Percentiles rank a stretch among this genome's conserved stretches.
phyloP scores from a whole-genome alignment of 768 basidiomycete species.

The Piloderma croceum region DNA sequence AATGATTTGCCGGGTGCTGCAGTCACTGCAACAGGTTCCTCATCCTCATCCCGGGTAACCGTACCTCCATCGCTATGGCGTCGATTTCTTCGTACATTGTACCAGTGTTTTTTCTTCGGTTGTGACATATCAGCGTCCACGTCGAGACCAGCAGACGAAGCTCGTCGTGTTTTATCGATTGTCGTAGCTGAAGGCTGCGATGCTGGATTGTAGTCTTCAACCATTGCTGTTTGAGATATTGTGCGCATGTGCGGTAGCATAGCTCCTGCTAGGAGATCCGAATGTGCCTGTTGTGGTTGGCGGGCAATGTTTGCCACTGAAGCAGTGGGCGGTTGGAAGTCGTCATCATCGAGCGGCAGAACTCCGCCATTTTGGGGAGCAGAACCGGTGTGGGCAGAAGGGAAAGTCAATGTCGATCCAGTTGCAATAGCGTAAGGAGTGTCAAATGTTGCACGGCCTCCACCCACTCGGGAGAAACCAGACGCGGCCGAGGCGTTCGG shows the following conservation, averaged over 20 bases:
- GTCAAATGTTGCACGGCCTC: conserved; percentile 82
- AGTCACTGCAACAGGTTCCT: conserved; percentile 26
- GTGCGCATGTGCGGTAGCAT: conserved; percentile 69
- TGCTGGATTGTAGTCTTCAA: conserved; percentile 44
- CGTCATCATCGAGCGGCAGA: conserved; percentile 33
- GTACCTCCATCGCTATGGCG: conserved; percentile 52
- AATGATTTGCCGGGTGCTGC: conserved; percentile 50
- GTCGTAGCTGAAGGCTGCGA: conserved; percentile 1
- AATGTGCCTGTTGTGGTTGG: conserved; percentile 27
- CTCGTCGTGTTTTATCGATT: conserved; percentile 11
- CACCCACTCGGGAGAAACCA: conserved; percentile 83
- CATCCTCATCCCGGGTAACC: conserved; percentile 12
- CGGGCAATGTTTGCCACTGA: conserved; percentile 43
- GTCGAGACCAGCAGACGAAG: conserved; percentile 25
- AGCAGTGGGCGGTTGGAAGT: conserved; percentile 46
- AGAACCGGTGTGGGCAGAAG: conserved; percentile 39
- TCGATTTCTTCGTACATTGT: conserved; percentile 52
- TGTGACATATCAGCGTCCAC: conserved; percentile 38
- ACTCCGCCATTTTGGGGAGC: conserved; percentile 6
- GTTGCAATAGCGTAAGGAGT: conserved; percentile 74
- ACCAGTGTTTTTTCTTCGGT: conserved; percentile 68
- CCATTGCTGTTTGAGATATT: conserved; percentile 78
- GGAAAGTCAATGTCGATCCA: conserved; percentile 61
- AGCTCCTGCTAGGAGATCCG: conserved; percentile 51
- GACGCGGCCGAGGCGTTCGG: conserved; percentile 31